Conservation (phyloP, 129 eudicot genomes). For the Solidago caesia region DNA sequence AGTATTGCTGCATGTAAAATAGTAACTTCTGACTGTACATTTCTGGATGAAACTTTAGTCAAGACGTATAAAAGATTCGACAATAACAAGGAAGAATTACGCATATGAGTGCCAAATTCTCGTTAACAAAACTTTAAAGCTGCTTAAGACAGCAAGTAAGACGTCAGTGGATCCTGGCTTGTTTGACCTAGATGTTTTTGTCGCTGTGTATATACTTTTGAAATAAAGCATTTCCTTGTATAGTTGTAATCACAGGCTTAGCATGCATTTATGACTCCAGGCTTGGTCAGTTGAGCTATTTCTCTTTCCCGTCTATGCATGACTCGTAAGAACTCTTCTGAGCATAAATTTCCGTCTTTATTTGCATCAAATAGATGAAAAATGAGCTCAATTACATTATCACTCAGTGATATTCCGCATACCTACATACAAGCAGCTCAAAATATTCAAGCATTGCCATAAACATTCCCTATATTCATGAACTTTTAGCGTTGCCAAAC, state of each 20-base stretch:
- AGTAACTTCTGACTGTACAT: not conserved
- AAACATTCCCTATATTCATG: no score
- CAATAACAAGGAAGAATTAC: constrained; percentile 2
- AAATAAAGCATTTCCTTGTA: constrained; percentile 14
- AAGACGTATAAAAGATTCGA: not conserved
- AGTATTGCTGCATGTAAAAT: not conserved
- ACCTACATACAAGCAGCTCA: constrained; percentile 45
- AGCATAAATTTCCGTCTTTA: constrained; percentile 61
- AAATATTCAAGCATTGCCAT: not conserved
- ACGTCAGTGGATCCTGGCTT: not conserved
- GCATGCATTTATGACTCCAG: constrained; percentile 45
- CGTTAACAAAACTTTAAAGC: not conserved
- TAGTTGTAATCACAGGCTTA: constrained; percentile 8
- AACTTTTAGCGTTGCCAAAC: not conserved
- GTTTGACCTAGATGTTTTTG: constrained; percentile 3
- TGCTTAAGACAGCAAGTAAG: constrained; percentile 4
- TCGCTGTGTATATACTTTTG: constrained; percentile 5
- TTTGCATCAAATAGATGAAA: constrained; percentile 73
- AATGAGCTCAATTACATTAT: constrained; percentile 56
- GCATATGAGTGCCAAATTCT: not conserved
- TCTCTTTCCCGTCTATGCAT: constrained; percentile 68
- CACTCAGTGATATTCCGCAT: constrained; percentile 64
- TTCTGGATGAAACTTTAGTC: not conserved
- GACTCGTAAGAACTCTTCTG: constrained; percentile 68
- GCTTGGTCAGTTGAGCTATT: constrained; percentile 50